phyloP scores from a whole-genome alignment of 495 filamentous ascomycete species.

The Aspergillus sparsus region DNA sequence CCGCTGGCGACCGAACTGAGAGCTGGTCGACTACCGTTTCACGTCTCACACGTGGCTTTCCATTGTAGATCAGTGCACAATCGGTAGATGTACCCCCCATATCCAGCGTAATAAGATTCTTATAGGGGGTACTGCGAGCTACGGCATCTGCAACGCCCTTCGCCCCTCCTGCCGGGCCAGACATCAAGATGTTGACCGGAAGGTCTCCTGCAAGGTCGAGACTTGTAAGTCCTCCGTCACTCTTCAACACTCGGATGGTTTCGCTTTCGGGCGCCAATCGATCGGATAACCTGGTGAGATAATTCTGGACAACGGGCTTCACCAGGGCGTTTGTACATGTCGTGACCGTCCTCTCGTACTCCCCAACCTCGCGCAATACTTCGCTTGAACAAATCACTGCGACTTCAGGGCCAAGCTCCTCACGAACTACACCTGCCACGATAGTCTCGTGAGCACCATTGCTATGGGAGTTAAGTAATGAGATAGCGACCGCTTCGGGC shows the following conservation, averaged over 20 bases:
- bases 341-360: constrained; percentile 55
- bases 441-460: constrained; percentile 43
- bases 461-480: constrained; percentile 50
- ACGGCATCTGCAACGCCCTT: constrained; percentile 49
- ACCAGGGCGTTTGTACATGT: constrained; percentile 53
- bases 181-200: constrained; percentile 52
- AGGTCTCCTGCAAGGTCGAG: constrained; percentile 44
- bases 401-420: constrained; percentile 40
- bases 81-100: constrained; percentile 56
- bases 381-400: constrained; percentile 47
- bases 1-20: constrained; percentile 49
- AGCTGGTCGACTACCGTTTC: constrained; percentile 48
- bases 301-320: constrained; percentile 50
- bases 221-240: constrained; percentile 50
- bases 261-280: constrained; percentile 40
- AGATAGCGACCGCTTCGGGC: constrained; percentile 50
- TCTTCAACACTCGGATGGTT: constrained; percentile 50
- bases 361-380: constrained; percentile 50
- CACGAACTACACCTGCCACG: constrained; percentile 36
- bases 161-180: constrained; percentile 51
- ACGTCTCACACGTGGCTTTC: constrained; percentile 46
- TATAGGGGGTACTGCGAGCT: constrained; percentile 46
- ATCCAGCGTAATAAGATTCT: constrained; percentile 53
- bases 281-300: constrained; percentile 41
- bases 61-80: constrained; percentile 48